Evolutionary conservation across 352 stramenopile species (phyloP), one percentile per base, ranked within the genome.

Genomic region (Globisporangium uncinulatum): DNA sequence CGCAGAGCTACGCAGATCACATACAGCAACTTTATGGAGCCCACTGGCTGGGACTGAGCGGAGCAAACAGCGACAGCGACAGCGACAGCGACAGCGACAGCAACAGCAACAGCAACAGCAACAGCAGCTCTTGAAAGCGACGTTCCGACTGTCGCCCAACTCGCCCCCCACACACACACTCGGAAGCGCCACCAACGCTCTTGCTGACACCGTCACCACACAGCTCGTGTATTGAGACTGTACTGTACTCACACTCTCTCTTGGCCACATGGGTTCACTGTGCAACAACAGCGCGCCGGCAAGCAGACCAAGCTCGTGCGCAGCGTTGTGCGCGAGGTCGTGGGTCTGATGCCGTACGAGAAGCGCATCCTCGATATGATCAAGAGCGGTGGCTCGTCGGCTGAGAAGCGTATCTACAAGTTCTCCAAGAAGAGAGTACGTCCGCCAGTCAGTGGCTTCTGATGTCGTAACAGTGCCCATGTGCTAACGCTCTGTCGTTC

Each of bases 331-430:
- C 92, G 95, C 70, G 97, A 99, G 76, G 97, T 99, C 61, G 95
- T 96, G 39, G 97, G 97, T 62, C 76, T 99, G 45, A 96, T 98
- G 79, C 97, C 97, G 46, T 99, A 99, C 78, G 97, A 99, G 82
- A 98, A 98, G 76, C 87, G 97, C 69, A 98, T 99, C 70, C 89
- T 99, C 65, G 97, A 99, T 92, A 98, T 99, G 94, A 98, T 99
- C 90, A 99, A 99, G 93, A 97, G 92, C 62, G 94, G 94, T 65
- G 95, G 95, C 71, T 97, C 87, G 68, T 95, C 90, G 64, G 94
- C 94, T 48, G 96, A 99, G 67, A 99, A 99, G 92, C 92, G 96
- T 73, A 95, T 99, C 79, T 99, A 99, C 94, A 99, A 99, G 89
- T 98, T 98, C 78, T 96, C 96, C 71, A 99, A 99, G 89, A 95